Evolutionary conservation across 441 rosid species (phyloP), one percentile per base, ranked within the genome.

Genomic region (Populus hybrid): DNA sequence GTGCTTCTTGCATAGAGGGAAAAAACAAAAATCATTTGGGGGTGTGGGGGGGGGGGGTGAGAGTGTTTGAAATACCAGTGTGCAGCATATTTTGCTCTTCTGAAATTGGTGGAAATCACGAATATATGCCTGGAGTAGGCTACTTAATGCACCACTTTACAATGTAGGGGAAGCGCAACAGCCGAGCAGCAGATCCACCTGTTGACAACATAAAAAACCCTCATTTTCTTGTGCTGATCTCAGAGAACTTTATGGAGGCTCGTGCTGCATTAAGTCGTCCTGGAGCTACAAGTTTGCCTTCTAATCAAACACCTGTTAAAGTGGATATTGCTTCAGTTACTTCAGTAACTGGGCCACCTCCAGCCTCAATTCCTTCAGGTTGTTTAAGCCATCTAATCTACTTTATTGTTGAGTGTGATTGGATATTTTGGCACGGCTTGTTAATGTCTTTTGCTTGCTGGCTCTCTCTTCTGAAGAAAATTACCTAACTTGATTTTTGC

Each of bases 221-320:
- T 73, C 95, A 90, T 72, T 90, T 84, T 84, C 98, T 96, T 84
- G 88, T 92, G 79, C 85, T 96, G 63, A 90, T 96, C 83, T 91
- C 99, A 28, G 98, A 93, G 78, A 91, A 84, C 79, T 96, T 96
- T 86, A 83, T 91, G 89, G 99, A 94, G 88, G 99, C 98, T 69
- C 87, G 93, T 80, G 86, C 92, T 82, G 91, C 97, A 86, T 87
- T 96, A 81, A 91, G 93, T 87, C 88, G 86, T 79, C 81, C 95
- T 75, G 94, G 95, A 83, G 84, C 81, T 79, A 61, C 94, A 74
- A 89, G 81, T 88, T 81, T 94, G 86, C 79, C 92, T 75, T 73
- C 92, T 70, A 93, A 82, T 80, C 97, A 85, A 81, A 88, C 91
- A 86, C 89, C 98, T 67, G 86, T 93, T 50, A 96, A 96, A 84